Conservation (phyloP, 2,329 filamentous ascomycete species). For the Neobulgaria alba region DNA sequence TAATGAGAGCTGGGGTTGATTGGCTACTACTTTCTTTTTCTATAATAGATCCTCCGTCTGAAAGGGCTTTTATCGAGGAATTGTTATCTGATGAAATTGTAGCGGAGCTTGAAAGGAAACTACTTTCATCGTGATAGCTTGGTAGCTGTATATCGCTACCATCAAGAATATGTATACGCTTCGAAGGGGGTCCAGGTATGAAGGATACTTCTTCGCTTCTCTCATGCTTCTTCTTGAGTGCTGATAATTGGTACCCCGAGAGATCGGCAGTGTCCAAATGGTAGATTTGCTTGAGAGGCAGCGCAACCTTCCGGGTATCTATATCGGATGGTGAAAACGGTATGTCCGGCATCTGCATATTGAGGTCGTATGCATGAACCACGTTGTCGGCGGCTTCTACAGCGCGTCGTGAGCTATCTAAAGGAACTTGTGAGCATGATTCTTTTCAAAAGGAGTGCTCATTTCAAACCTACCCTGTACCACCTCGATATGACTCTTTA, state of each 20-base stretch:
- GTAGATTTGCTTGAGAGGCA: too few species aligned
- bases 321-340: constrained; percentile 30
- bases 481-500: constrained; percentile 62
- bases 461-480: constrained; percentile 47
- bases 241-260: constrained; percentile 1
- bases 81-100: neutral
- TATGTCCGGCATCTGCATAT: constrained; percentile 64
- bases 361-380: constrained; percentile 66
- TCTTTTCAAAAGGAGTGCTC: neutral
- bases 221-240: constrained; percentile 15
- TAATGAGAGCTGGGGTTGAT: constrained; percentile 10
- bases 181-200: constrained; percentile 20
- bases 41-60: neutral
- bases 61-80: constrained; percentile 2
- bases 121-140: too few species aligned
- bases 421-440: constrained; percentile 3
- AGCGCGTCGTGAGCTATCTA: constrained; percentile 61
- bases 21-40: constrained; percentile 1
- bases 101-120: too few species aligned
- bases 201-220: constrained; percentile 16
- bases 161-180: constrained; percentile 21
- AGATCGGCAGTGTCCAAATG: constrained; percentile 1
- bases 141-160: constrained; percentile 12
- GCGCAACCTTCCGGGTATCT: constrained; percentile 7
- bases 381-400: constrained; percentile 70